Conservation (phyloP, 1,139 yeast genomes). For the Meyerozyma guilliermondii region DNA sequence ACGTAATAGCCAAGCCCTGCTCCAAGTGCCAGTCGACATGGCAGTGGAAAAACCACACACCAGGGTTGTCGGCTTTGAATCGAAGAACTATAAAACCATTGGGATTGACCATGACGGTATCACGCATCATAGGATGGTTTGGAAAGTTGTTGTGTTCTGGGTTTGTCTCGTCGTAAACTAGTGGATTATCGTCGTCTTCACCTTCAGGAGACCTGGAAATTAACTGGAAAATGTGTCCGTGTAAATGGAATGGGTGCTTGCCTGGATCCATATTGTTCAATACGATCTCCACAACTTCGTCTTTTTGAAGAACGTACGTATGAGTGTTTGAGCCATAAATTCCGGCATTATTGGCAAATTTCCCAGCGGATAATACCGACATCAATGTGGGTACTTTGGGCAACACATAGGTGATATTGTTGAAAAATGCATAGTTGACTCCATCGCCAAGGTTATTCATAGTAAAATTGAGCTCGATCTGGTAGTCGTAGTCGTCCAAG, state of each 20-base stretch:
- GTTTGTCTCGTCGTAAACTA: conserved; percentile 44
- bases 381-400: conserved; percentile 67
- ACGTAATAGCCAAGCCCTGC: conserved; percentile 73
- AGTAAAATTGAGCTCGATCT: conserved; percentile 51
- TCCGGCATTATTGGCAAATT: conserved; percentile 37
- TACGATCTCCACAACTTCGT: conserved; percentile 66
- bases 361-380: conserved; percentile 50
- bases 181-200: conserved; percentile 45
- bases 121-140: conserved; percentile 58
- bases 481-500: conserved; percentile 55
- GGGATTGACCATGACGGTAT: conserved; percentile 58
- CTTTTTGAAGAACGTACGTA: conserved; percentile 53
- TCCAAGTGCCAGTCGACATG: conserved; percentile 93
- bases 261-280: conserved; percentile 77
- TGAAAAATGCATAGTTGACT: conserved; percentile 71
- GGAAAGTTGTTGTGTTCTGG: conserved; percentile 53
- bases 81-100: conserved; percentile 64
- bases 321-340: conserved; percentile 70
- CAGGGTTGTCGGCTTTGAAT: conserved; percentile 78
- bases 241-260: conserved; percentile 90
- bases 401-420: conserved; percentile 54
- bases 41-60: conserved; percentile 93
- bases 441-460: conserved; percentile 74
- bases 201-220: conserved; percentile 53
- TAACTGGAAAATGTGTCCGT: conserved; percentile 80